A percentile compares a stretch with the other conserved stretches of the same genome.
Evolutionary conservation across 345 rosid species (phyloP).

Genomic region (Linum trigynum): DNA sequence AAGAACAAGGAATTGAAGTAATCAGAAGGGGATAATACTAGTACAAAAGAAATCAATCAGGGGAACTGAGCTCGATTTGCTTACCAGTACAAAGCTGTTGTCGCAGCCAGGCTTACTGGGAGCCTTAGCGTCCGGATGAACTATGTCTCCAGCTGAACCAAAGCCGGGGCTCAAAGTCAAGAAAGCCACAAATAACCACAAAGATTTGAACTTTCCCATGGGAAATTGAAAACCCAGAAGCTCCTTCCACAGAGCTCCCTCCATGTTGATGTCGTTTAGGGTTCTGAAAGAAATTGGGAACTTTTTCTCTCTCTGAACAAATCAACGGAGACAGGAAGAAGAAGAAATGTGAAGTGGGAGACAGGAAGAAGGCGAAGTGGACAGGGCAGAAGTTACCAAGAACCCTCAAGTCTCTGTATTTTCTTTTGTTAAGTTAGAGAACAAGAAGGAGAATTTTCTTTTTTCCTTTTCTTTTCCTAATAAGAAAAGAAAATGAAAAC

Average conservation of each 20-base stretch:
- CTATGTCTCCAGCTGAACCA: conserved; percentile 71
- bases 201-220: not conserved
- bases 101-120: conserved; percentile 80
- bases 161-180: conserved; percentile 28
- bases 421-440: not conserved
- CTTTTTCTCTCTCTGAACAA: too few relatives aligned
- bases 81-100: conserved; percentile 85
- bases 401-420: not conserved
- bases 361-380: not conserved
- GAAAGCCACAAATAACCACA: conserved; percentile 6
- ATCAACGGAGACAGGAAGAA: not conserved
- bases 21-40: not conserved
- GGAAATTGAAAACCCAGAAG: not conserved
- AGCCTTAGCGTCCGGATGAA: conserved; percentile 69
- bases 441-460: conserved; percentile 5
- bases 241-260: not conserved
- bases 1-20: conserved; percentile 5
- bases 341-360: conserved; percentile 10
- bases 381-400: not conserved
- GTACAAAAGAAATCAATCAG: not conserved
- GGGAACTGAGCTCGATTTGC: not conserved
- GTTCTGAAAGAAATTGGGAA: not conserved
- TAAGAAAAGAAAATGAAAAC: too few relatives aligned
- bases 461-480: conserved; percentile 18
- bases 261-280: conserved; percentile 11